Conservation (phyloP, 148 eudicot species). For the Chenopodium formosanum region DNA sequence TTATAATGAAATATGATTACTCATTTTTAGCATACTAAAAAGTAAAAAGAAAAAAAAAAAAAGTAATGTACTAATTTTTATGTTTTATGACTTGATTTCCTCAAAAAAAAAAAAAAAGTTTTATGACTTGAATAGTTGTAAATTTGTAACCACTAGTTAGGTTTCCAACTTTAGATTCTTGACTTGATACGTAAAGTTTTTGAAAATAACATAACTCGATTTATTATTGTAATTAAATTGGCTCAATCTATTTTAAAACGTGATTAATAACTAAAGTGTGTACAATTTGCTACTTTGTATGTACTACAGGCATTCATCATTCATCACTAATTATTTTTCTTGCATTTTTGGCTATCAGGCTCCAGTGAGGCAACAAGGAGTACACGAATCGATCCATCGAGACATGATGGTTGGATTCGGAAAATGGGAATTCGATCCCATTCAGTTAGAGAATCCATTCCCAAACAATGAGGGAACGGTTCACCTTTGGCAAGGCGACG, state of each 20-base stretch:
- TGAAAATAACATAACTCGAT: no score
- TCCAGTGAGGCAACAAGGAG: slow-evolving; percentile 57
- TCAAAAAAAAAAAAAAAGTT: no score
- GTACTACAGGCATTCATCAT: not conserved
- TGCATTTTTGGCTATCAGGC: slow-evolving; percentile 23
- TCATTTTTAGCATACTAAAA: not conserved
- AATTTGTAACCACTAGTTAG: no score
- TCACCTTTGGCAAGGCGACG: slow-evolving; percentile 86
- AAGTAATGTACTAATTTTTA: not conserved
- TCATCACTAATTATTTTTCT: not conserved
- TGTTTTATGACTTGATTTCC: no score
- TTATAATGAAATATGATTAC: not conserved
- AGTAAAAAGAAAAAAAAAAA: no score
- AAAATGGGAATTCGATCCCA: slow-evolving; percentile 72
- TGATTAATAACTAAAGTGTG: no score
- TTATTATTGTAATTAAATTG: no score
- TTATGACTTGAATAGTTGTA: no score
- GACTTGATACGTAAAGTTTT: no score
- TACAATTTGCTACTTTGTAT: no score
- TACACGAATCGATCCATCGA: slow-evolving; percentile 51
- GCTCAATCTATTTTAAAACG: no score
- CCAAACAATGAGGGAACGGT: slow-evolving; percentile 55
- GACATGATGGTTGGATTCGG: slow-evolving; percentile 63
- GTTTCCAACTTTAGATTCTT: no score
- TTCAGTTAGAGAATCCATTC: slow-evolving; percentile 54